Evolutionary conservation across 2,329 filamentous ascomycete genomes (phyloP), one percentile per base, ranked within the genome.

Genomic region (Colletotrichum destructivum): DNA sequence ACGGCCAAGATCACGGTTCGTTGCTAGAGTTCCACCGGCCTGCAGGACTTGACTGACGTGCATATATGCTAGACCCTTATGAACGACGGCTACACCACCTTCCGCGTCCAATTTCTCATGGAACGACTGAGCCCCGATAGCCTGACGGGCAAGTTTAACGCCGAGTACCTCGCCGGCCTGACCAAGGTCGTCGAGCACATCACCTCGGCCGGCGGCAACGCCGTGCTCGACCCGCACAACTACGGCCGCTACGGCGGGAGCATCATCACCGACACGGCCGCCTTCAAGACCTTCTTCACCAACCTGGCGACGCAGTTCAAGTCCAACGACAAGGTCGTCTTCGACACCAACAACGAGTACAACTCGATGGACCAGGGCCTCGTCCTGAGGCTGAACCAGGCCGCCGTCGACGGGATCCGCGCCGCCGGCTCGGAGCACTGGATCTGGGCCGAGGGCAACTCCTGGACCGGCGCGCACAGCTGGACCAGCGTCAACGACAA

Each of bases 311-410:
- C 78, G 11, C 77, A 83, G 61, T 89, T 88, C 78, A 82, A 81
- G 69, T 76, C 76, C 75, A 86, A 90, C 79, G 74, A 79, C 52
- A 82, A 83, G 61, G 87, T 89, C 75, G 83, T 90, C 77, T 89
- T 89, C 73, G 87, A 89, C 77, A 89, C 86, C 73, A 89, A 89
- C 84, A 90, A 90, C 78, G 88, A 90, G 80, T 89, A 88, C 78
- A 82, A 90, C 78, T 84, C 85, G 78, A 88, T 89, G 83, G 86
- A 88, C 78, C 86, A 89, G 77, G 78, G 76, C 5, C 84, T 89
- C 16, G 87, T 89, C 21, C 79, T 87, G 18, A 78, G 84, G 73
- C 85, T 90, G 59, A 89, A 89, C 83, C 88, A 90, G 77, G 87
- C 86, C 49, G 88, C 88, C 71, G 88, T 90, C 75, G 78, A 88